These are phyloP conservation scores for Aspergillus sp. DNA, from an alignment of 2,329 filamentous ascomycete species.

Conservation along the genomic window DNA sequence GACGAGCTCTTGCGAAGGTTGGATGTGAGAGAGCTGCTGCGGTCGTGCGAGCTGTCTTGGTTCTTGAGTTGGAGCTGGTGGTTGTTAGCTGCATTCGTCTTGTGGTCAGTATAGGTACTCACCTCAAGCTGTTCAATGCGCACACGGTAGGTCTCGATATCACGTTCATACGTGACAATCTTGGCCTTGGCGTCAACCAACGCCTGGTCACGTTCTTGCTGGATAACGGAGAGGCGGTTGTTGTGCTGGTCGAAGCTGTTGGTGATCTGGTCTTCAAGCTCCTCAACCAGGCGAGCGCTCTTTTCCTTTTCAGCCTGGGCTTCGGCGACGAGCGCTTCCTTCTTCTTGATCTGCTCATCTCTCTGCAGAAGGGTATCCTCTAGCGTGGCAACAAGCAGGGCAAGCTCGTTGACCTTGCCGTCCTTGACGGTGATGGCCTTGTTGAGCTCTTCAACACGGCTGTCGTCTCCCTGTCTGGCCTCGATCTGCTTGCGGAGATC, in stretches of 20 bases:
- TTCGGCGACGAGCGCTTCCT: slow-evolving; percentile 52
- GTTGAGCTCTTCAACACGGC: slow-evolving; percentile 44
- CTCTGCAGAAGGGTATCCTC: slow-evolving; percentile 51
- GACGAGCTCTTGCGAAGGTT: slow-evolving; percentile 84
- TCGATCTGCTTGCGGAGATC: slow-evolving; percentile 45
- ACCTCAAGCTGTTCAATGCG: slow-evolving; percentile 76
- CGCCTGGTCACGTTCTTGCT: slow-evolving; percentile 73
- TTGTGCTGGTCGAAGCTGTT: slow-evolving; percentile 95
- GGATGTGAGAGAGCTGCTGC: slow-evolving; percentile 64
- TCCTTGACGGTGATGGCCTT: slow-evolving; percentile 51
- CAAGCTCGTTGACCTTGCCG: slow-evolving; percentile 61
- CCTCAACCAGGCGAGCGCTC: slow-evolving; percentile 88
- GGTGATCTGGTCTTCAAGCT: slow-evolving; percentile 95
- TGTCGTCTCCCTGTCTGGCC: slow-evolving; percentile 39
- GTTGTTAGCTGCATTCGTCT: slow-evolving; percentile 25
- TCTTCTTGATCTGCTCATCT: slow-evolving; percentile 51
- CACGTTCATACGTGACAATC: slow-evolving; percentile 65
- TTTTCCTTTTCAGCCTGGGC: slow-evolving; percentile 76
- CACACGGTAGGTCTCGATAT: slow-evolving; percentile 62
- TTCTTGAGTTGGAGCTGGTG: slow-evolving; percentile 49
- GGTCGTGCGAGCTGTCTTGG: slow-evolving; percentile 52
- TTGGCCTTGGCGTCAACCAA: slow-evolving; percentile 77
- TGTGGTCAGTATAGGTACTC: slow-evolving; percentile 36
- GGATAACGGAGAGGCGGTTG: slow-evolving; percentile 82
- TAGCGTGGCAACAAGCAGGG: slow-evolving; percentile 51